A percentile compares a stretch with the other conserved stretches of the same genome.
These are phyloP conservation scores for Novymonas esmeraldas DNA, from an alignment of 208 protist species.

Conservation along the genomic window DNA sequence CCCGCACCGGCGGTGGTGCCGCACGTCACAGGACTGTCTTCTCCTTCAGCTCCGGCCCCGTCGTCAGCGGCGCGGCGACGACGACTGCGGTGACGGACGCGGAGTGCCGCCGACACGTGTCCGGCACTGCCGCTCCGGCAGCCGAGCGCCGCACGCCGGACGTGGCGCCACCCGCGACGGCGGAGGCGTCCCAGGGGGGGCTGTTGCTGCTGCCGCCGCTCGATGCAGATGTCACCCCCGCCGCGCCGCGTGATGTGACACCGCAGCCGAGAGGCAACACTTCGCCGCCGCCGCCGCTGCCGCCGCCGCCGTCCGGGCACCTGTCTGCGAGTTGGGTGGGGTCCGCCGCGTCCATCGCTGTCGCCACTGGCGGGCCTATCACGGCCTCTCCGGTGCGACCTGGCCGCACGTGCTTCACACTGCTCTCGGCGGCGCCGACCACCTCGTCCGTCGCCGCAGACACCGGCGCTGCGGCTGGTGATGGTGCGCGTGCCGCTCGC, in stretches of 20 bases:
- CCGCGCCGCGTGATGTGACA: background rate
- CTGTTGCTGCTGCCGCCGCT: background rate
- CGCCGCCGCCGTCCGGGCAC: background rate
- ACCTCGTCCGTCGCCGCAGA: too few relatives aligned
- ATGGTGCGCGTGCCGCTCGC: too few relatives aligned
- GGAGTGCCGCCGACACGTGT: too few relatives aligned
- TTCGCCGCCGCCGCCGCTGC: background rate
- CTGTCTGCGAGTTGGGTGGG: background rate
- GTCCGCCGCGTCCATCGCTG: background rate
- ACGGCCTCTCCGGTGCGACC: constrained; percentile 7
- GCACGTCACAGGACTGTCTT: constrained; percentile 30
- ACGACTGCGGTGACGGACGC: too few relatives aligned
- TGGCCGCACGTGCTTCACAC: constrained; percentile 30
- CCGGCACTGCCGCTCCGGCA: too few relatives aligned
- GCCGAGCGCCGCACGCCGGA: too few relatives aligned
- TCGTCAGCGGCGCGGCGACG: too few relatives aligned
- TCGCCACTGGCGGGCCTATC: background rate
- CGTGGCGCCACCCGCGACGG: too few relatives aligned
- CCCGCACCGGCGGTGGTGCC: background rate
- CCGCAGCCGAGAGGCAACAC: background rate
- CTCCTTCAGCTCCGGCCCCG: constrained; percentile 26
- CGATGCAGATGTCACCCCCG: too few relatives aligned
- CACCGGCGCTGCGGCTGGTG: too few relatives aligned
- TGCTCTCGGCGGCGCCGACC: constrained; percentile 3
- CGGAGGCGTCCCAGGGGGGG: too few relatives aligned